Conservation (phyloP, 2,329 filamentous ascomycete genomes). For the Phoma sp. region DNA sequence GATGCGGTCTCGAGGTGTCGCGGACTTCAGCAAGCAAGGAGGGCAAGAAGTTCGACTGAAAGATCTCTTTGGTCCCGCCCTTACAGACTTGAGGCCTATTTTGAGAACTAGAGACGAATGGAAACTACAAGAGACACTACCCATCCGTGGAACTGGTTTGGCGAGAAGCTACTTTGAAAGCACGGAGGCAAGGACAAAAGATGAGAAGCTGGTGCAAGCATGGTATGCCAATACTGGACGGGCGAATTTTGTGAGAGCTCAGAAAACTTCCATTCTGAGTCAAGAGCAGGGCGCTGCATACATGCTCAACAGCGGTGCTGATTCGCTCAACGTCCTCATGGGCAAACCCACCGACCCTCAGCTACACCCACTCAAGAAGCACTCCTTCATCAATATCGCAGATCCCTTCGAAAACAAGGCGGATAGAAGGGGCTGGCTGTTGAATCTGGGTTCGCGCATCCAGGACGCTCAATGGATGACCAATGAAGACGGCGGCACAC, state of each 20-base stretch:
- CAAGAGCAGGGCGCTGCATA: constrained; percentile 51
- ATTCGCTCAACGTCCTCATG: constrained; percentile 55
- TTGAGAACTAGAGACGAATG: constrained; percentile 59
- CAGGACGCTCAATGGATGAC: constrained; percentile 57
- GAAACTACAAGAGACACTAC: constrained; percentile 59
- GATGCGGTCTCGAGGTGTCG: constrained; percentile 35
- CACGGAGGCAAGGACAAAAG: constrained; percentile 50
- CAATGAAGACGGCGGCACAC: constrained; percentile 52
- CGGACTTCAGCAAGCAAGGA: constrained; percentile 39
- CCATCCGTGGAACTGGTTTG: constrained; percentile 47
- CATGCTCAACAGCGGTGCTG: constrained; percentile 44
- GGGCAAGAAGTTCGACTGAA: constrained; percentile 52
- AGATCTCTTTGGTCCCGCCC: constrained; percentile 58
- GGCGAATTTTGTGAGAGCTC: constrained; percentile 51
- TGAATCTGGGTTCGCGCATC: constrained; percentile 62
- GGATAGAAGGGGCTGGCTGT: constrained; percentile 57
- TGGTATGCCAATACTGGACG: constrained; percentile 60
- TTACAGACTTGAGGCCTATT: constrained; percentile 57
- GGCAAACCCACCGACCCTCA: constrained; percentile 57
- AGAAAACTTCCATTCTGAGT: constrained; percentile 47
- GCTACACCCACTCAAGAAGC: constrained; percentile 50
- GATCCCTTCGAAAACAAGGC: constrained; percentile 41
- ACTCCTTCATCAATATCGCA: constrained; percentile 54
- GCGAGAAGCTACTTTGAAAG: constrained; percentile 54
- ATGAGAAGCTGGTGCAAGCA: constrained; percentile 56